These are phyloP conservation scores for Microsporum canis DNA, from an alignment of 2,329 filamentous ascomycete species.

Conservation along the genomic window DNA sequence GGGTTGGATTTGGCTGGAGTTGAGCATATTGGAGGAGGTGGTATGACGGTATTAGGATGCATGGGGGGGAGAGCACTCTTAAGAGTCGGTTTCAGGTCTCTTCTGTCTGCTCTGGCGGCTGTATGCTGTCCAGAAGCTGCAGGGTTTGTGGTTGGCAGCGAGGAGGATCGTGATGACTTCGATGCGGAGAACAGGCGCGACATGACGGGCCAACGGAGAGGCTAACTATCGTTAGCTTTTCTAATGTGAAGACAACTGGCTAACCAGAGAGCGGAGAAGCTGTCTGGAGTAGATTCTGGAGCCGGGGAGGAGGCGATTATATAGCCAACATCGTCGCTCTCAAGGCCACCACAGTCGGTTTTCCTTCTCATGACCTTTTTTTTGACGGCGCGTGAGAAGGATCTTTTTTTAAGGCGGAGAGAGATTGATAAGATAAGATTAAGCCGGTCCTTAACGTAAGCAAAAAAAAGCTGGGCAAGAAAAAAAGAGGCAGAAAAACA, in stretches of 20 bases:
- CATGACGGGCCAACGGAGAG: not conserved
- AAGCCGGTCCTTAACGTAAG: not conserved
- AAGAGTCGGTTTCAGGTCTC: not conserved
- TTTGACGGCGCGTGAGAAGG: not conserved
- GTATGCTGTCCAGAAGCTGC: conserved; percentile 4
- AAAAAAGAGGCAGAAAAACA: not conserved
- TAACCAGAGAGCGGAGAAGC: not conserved
- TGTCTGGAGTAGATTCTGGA: not conserved
- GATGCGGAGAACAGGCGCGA: conserved; percentile 7
- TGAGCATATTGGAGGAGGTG: conserved; percentile 13
- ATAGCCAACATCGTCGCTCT: not conserved
- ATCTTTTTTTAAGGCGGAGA: not conserved
- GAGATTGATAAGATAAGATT: conserved; percentile 5
- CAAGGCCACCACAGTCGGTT: not conserved
- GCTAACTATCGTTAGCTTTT: not conserved
- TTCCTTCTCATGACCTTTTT: not conserved
- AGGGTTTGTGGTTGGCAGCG: conserved; percentile 2
- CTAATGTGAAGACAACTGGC: not conserved
- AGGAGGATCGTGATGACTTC: not conserved
- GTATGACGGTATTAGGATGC: conserved; percentile 7
- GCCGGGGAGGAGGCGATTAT: not conserved
- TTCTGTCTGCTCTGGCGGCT: not conserved
- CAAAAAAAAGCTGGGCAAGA: not conserved
- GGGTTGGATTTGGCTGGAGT: conserved; percentile 13
- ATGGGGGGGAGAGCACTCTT: conserved; percentile 3